phyloP scores from a whole-genome alignment of 78 protist genomes.

The Chrysochromulina tobinii region DNA sequence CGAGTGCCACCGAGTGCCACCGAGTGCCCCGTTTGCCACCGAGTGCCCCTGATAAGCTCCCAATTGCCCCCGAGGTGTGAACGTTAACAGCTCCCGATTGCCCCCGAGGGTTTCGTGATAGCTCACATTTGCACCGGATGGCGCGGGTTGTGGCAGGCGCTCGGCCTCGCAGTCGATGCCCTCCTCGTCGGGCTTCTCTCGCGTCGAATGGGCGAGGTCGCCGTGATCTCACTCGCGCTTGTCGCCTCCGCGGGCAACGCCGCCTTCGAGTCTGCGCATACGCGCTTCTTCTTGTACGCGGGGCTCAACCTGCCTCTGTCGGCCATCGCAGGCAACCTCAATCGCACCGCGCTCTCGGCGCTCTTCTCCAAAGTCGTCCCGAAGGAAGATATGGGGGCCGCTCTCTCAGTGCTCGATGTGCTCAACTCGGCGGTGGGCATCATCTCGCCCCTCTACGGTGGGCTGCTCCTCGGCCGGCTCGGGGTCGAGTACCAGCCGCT shows the following conservation, averaged over 20 bases:
- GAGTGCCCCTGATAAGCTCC: no score
- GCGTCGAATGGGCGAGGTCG: no score
- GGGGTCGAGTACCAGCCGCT: background rate
- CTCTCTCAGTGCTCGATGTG: background rate
- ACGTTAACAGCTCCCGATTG: no score
- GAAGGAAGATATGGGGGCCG: background rate
- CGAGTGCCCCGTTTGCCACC: no score
- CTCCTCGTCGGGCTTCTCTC: background rate
- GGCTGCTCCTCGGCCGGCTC: background rate
- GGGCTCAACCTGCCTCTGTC: background rate
- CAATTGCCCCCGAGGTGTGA: no score
- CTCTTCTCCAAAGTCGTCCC: background rate
- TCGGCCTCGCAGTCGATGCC: background rate
- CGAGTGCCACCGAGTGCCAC: no score
- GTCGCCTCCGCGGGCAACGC: background rate
- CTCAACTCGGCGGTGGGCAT: background rate
- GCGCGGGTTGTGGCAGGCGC: background rate
- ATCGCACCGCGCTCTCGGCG: background rate
- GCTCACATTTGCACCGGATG: no score
- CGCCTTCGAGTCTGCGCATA: background rate
- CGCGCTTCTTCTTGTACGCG: no score
- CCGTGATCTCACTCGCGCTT: background rate
- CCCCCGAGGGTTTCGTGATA: no score
- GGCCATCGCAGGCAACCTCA: background rate
- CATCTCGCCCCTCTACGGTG: background rate